These are phyloP conservation scores for Solidago caesia DNA, from an alignment of 129 eudicot species.

Conservation along the genomic window DNA sequence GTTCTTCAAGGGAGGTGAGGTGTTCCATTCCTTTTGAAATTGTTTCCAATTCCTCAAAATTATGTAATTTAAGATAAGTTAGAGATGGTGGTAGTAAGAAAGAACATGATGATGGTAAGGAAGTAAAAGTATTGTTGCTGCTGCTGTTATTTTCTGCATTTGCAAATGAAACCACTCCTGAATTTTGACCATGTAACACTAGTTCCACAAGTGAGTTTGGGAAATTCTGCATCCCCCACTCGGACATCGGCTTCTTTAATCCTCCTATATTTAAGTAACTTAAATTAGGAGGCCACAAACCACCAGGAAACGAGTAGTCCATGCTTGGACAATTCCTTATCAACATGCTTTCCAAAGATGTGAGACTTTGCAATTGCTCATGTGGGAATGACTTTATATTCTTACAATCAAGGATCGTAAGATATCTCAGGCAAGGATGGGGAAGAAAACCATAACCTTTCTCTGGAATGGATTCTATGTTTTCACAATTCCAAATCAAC, in stretches of 20 bases:
- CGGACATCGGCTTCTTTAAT: conserved; percentile 15
- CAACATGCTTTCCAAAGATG: conserved; percentile 11
- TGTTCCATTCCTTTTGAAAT: conserved; percentile 16
- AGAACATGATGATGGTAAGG: neutral
- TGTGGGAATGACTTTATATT: conserved; percentile 25
- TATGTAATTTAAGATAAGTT: neutral
- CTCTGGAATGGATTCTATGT: conserved; percentile 26
- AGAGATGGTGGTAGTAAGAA: conserved; percentile 22
- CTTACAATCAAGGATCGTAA: too few species aligned
- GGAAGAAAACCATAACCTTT: conserved; percentile 26
- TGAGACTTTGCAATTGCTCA: conserved; percentile 21
- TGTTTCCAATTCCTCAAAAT: conserved; percentile 16
- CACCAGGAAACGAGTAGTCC: conserved; percentile 3
- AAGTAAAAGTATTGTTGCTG: neutral
- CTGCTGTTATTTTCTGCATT: neutral
- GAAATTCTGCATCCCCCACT: conserved; percentile 27
- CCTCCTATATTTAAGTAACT: neutral
- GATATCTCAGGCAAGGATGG: too few species aligned
- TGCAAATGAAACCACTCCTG: conserved; percentile 11
- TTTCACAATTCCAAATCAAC: neutral
- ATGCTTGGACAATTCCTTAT: conserved; percentile 15
- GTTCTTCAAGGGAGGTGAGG: conserved; percentile 28
- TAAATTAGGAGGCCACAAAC: conserved; percentile 27
- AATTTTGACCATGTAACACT: neutral
- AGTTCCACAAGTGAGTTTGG: conserved; percentile 14